Evolutionary conservation across 306 rosid genomes (phyloP).

Genomic region (Casuarina glauca): DNA sequence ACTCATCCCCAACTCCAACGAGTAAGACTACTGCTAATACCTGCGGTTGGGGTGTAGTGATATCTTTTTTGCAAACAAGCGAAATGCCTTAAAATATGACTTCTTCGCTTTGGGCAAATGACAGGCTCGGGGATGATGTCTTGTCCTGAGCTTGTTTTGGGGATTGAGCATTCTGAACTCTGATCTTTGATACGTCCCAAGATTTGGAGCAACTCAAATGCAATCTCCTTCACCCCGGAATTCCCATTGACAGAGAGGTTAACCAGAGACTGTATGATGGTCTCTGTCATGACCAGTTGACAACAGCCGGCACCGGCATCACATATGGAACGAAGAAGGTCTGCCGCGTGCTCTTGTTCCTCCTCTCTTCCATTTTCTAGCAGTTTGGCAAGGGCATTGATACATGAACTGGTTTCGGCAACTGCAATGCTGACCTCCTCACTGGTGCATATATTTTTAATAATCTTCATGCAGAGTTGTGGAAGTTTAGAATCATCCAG

Average conservation of each 20-base stretch:
- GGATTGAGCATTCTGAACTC: not conserved
- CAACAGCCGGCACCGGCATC: conserved; percentile 17
- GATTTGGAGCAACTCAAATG: conserved; percentile 24
- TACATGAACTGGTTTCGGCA: conserved; percentile 10
- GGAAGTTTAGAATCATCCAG: conserved; percentile 17
- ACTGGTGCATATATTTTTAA: conserved; percentile 14
- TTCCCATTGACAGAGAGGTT: conserved; percentile 10
- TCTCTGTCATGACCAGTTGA: conserved; percentile 12
- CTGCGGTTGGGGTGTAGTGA: not conserved
- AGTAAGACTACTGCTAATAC: not conserved
- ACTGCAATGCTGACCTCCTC: conserved; percentile 26
- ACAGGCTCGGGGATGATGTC: not conserved
- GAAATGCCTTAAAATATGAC: not conserved
- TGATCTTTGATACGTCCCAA: not conserved
- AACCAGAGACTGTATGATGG: conserved; percentile 6
- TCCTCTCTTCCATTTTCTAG: conserved; percentile 11
- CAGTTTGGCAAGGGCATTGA: conserved; percentile 18
- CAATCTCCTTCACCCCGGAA: conserved; percentile 3
- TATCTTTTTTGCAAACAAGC: conserved; percentile 11
- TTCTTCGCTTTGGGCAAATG: not conserved
- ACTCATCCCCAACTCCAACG: no score
- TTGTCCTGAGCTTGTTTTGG: not conserved
- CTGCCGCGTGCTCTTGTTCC: conserved; percentile 28
- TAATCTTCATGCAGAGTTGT: conserved; percentile 4
- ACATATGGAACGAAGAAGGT: conserved; percentile 24